Evolutionary conservation across 2,329 filamentous ascomycete species (phyloP).

Genomic region (Trichoderma harzianum): DNA sequence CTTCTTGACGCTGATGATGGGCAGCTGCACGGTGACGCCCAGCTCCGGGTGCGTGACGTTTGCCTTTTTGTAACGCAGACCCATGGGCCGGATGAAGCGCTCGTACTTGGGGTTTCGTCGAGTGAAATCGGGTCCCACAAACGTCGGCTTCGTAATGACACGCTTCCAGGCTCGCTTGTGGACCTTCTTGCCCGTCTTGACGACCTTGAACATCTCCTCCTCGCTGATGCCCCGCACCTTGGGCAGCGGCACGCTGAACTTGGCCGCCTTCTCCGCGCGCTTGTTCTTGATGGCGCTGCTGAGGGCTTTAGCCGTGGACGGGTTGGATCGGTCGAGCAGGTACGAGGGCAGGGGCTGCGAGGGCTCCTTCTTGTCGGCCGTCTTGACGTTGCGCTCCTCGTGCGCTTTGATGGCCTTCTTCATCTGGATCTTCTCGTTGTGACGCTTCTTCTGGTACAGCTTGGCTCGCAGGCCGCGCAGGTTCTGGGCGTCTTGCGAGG

Average conservation of each 20-base stretch:
- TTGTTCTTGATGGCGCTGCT: slow-evolving; percentile 93
- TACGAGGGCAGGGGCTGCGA: slow-evolving; percentile 85
- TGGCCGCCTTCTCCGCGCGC: slow-evolving; percentile 86
- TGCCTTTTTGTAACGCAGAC: slow-evolving; percentile 49
- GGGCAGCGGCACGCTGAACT: slow-evolving; percentile 86
- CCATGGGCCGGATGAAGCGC: slow-evolving; percentile 51
- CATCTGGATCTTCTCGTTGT: slow-evolving; percentile 98
- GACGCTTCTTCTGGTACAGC: slow-evolving; percentile 86
- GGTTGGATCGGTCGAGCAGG: slow-evolving; percentile 76
- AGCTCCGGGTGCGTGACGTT: slow-evolving; percentile 70
- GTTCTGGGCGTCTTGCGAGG: slow-evolving; percentile 87
- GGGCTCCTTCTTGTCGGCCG: slow-evolving; percentile 73
- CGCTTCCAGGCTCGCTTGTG: slow-evolving; percentile 78
- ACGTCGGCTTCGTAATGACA: slow-evolving; percentile 60
- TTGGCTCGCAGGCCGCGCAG: slow-evolving; percentile 89
- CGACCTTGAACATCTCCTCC: slow-evolving; percentile 96
- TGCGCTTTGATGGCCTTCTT: slow-evolving; percentile 90
- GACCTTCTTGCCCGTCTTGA: slow-evolving; percentile 94
- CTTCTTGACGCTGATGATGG: slow-evolving; percentile 66
- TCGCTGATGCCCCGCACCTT: slow-evolving; percentile 90
- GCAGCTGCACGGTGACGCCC: slow-evolving; percentile 82
- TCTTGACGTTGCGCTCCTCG: slow-evolving; percentile 95
- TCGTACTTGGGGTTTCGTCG: slow-evolving; percentile 78
- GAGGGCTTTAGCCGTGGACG: slow-evolving; percentile 63
- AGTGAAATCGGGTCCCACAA: slow-evolving; percentile 89